Conservation (phyloP, 306 rosid genomes). For the cucumber (Cucumis sativus) region DNA sequence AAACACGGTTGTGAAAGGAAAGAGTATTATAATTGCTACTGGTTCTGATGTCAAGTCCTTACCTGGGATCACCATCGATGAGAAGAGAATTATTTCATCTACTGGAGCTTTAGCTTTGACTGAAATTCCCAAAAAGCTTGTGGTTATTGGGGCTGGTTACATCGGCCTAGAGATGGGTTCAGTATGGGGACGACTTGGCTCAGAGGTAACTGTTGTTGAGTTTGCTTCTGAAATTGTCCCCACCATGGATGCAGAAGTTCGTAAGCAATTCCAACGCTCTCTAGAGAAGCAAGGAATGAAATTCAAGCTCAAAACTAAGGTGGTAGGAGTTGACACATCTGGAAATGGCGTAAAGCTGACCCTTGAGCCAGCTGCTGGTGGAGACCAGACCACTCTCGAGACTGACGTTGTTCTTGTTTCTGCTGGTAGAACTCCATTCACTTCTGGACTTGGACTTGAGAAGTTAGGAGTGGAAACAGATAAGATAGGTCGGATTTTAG, state of each 20-base stretch:
- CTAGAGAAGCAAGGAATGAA: slow-evolving; percentile 98
- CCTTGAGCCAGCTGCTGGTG: slow-evolving; percentile 93
- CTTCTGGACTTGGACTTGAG: slow-evolving; percentile 72
- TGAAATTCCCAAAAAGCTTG: slow-evolving; percentile 80
- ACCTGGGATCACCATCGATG: slow-evolving; percentile 83
- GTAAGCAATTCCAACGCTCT: slow-evolving; percentile 88
- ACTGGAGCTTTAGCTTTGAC: slow-evolving; percentile 86
- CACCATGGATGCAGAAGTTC: slow-evolving; percentile 78
- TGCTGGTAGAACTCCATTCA: slow-evolving; percentile 91
- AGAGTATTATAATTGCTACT: slow-evolving; percentile 81
- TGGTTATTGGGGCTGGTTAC: slow-evolving; percentile 95
- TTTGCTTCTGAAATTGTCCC: slow-evolving; percentile 91
- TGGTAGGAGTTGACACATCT: slow-evolving; percentile 77
- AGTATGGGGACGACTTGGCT: slow-evolving; percentile 92
- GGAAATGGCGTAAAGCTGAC: slow-evolving; percentile 83
- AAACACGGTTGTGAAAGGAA: slow-evolving; percentile 68
- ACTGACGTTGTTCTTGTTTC: slow-evolving; percentile 97
- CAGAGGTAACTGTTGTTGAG: slow-evolving; percentile 88
- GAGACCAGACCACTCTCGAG: slow-evolving; percentile 58
- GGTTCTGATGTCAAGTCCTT: slow-evolving; percentile 95
- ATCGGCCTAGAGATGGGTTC: slow-evolving; percentile 99
- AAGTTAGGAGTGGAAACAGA: slow-evolving; percentile 84
- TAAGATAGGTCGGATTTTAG: slow-evolving; percentile 66
- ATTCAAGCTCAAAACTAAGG: slow-evolving; percentile 86
- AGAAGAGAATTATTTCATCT: slow-evolving; percentile 88